Evolutionary conservation across 169 alveolate genomes (phyloP), one percentile per base, ranked within the genome.

Genomic region (Plasmodium gaboni): DNA sequence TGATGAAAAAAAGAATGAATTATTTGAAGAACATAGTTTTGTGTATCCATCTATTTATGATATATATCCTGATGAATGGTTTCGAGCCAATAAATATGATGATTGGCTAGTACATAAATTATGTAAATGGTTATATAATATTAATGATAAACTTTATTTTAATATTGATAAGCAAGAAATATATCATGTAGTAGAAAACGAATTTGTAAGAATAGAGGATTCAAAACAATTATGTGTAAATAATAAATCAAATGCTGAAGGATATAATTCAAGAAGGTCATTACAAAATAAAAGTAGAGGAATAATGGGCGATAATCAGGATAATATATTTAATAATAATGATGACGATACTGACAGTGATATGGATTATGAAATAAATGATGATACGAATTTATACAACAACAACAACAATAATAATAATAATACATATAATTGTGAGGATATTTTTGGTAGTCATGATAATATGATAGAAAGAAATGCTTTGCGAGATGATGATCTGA

Each of bases 121-220:
- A n/a, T 78, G 76, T 28, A 74, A 94, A 24, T 94, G 96, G 96
- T 64, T 94, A 76, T 92, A 94, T 57, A 92, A 92, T 63, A 6
- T 76, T 55, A 71, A 91, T 15, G 96, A 94, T 13, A 71, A 72
- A 1, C 76, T 91, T 13, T 94, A 94, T 87, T 94, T 89, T 87
- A 93, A 94, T 44, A 71, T 94, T 6, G 87, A 64, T 13, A 80
- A 63, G 87, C 70, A 65, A 48, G 71, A 88, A 59, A 50, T 88
- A 64, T 69, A 87, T 87, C 61, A 50, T 48, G 76, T 24, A 7
- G 44, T 53, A n/a, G 46, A 86, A 38, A 24, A 74, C 2, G 46
- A 63, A 6, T 80, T 80, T 55, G 15, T 53, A 1, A 53, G 38
- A n/a, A 38, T 67, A 26, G 90, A 80, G 8, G 69, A 38, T 22